Base-by-base conservation (phyloP, 768 basidiomycete species). In the Rhodotorula graminis region DNA sequence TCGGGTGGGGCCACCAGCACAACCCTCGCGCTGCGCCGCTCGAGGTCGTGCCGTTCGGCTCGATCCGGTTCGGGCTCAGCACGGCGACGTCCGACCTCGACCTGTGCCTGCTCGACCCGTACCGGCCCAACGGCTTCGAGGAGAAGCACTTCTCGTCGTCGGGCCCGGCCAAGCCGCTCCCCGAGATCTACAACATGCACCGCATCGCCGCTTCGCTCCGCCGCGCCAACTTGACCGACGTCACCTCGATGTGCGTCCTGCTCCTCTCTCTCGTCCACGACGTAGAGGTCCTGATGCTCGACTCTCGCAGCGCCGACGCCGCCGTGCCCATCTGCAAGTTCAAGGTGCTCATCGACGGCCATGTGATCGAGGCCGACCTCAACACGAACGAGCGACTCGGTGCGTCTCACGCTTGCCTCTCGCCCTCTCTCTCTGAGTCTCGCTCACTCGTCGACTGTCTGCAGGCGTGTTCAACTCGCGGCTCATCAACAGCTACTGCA, bases 361-460 rank as follows among this genome's bases (percentile, higher is more conserved):
- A 52, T 9, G 63, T 64, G 27, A 74, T 77, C 63, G 67, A 74
- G 31, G 74, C 69, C 27, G 76, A 78, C 60, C 86, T 89, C 74
- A 88, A 87, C 76, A 82, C 87, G 68, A 90, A 90, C 77, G 84
- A 87, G 42, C 85, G 84, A 12, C 82, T 89, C 1, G 88, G 88
- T 2, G 66, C 84, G n/a, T n/a, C n/a, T n/a, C n/a, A n/a, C n/a
- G 6, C 70, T 81, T 49, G 25, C 7, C 37, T 37, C 37, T 37
- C 37, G 37, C 37, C 37, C 37, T 10, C 14, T 42, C 46, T 27
- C 27, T 3, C 29, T 12, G n/a, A n/a, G n/a, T n/a, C n/a, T n/a
- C n/a, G n/a, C n/a, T n/a, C n/a, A n/a, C n/a, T n/a, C n/a, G n/a
- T n/a, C n/a, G n/a, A n/a, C n/a, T n/a, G n/a, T n/a, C n/a, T 50